These are phyloP conservation scores for Ambrosia trifida DNA, from an alignment of 129 eudicot species.

Conservation along the genomic window DNA sequence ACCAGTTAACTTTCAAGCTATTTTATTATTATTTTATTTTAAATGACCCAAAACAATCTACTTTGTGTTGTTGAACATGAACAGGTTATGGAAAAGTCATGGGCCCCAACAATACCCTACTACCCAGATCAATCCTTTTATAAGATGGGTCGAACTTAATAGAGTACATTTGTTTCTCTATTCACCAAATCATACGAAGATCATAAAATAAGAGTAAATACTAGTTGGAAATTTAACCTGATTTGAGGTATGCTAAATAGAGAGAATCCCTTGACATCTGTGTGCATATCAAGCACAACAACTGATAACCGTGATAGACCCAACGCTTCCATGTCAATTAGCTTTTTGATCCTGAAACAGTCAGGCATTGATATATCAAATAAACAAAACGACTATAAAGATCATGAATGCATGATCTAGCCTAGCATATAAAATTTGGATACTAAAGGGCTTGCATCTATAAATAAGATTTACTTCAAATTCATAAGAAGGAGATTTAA, in stretches of 20 bases:
- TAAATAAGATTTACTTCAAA: too few species aligned
- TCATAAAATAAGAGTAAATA: not conserved
- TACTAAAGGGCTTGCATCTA: too few species aligned
- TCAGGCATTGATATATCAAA: not conserved
- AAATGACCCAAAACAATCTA: not conserved
- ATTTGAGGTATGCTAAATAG: slow-evolving; percentile 87
- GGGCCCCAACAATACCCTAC: not conserved
- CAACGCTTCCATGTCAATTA: slow-evolving; percentile 77
- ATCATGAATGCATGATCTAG: slow-evolving; percentile 10
- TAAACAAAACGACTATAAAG: slow-evolving; percentile 3
- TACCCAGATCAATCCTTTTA: not conserved
- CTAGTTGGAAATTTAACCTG: slow-evolving; percentile 53
- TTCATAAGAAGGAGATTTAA: too few species aligned
- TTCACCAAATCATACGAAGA: not conserved
- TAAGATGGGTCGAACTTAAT: too few species aligned
- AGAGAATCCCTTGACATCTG: slow-evolving; percentile 90
- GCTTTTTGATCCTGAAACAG: slow-evolving; percentile 77
- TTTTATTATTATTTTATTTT: not conserved
- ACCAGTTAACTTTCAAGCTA: not conserved
- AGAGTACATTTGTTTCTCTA: too few species aligned
- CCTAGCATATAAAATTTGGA: not conserved
- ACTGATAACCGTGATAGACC: slow-evolving; percentile 72
- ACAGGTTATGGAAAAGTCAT: not conserved
- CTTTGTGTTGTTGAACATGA: not conserved
- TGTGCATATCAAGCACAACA: slow-evolving; percentile 81